A percentile compares a stretch with the other conserved stretches of the same genome.
phyloP scores from a whole-genome alignment of 2,329 filamentous ascomycete species.

The Monosporascus sp. region DNA sequence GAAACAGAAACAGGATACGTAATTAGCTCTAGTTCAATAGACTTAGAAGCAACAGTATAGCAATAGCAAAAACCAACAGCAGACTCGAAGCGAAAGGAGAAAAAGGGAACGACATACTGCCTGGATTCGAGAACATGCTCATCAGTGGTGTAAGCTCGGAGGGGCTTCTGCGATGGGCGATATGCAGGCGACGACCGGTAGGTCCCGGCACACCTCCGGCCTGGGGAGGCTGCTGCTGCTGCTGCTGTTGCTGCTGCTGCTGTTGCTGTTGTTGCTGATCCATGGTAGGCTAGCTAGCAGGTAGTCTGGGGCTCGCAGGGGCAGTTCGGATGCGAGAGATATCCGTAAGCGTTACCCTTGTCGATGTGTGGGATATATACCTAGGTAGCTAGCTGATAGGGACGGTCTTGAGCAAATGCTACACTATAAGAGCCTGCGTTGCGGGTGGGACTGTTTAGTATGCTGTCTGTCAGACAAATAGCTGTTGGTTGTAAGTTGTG shows the following conservation, averaged over 20 bases:
- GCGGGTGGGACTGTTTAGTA: too few species aligned
- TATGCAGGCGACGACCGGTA: slow-evolving; percentile 85
- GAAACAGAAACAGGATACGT: slow-evolving; percentile 16
- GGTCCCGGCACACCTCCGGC: slow-evolving; percentile 63
- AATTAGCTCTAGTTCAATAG: slow-evolving; percentile 9
- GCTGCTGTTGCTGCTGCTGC: slow-evolving; percentile 36
- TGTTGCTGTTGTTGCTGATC: slow-evolving; percentile 55
- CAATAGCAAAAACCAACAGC: slow-evolving; percentile 6
- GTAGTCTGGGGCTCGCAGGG: slow-evolving; percentile 40
- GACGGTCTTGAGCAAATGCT: not conserved
- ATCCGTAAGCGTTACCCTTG: not conserved
- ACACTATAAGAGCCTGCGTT: not conserved
- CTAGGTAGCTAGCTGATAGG: too few species aligned
- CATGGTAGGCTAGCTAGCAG: slow-evolving; percentile 49
- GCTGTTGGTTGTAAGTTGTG: slow-evolving; percentile 1
- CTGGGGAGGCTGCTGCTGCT: slow-evolving; percentile 41
- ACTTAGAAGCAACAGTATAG: slow-evolving; percentile 3
- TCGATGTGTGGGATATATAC: not conserved
- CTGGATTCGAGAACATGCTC: slow-evolving; percentile 74
- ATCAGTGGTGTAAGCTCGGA: slow-evolving; percentile 96
- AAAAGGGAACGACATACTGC: slow-evolving; percentile 39
- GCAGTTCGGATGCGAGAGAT: slow-evolving; percentile 6
- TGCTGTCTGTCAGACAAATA: too few species aligned
- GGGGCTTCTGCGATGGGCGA: slow-evolving; percentile 93
- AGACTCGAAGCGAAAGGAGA: slow-evolving; percentile 2